These are phyloP conservation scores for Avicennia marina DNA, from an alignment of 257 asterid species.

Conservation along the genomic window DNA sequence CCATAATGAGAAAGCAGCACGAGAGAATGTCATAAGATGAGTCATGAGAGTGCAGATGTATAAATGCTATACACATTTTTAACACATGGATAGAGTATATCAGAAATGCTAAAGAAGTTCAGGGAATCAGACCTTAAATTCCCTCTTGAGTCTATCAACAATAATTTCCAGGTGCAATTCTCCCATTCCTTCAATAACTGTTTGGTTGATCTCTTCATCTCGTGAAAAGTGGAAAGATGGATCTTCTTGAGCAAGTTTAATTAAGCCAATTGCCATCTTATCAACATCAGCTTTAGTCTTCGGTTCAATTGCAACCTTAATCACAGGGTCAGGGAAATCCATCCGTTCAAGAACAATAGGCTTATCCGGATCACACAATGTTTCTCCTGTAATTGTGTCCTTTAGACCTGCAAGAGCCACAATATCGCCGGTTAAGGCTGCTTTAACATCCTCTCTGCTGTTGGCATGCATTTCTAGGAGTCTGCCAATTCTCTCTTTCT, in stretches of 20 bases:
- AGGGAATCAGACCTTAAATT: slow-evolving; percentile 59
- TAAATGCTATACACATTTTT: no score
- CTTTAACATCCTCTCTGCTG: slow-evolving; percentile 87
- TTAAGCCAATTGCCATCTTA: slow-evolving; percentile 83
- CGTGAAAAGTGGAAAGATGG: slow-evolving; percentile 97
- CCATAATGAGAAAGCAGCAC: no score
- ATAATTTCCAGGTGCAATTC: slow-evolving; percentile 94
- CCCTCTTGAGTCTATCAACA: slow-evolving; percentile 96
- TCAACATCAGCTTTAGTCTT: slow-evolving; percentile 95
- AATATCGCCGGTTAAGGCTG: slow-evolving; percentile 82
- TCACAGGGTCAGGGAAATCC: slow-evolving; percentile 99
- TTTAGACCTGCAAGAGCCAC: slow-evolving; percentile 95
- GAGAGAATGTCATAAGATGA: no score
- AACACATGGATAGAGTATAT: neutral
- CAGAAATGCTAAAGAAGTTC: slow-evolving; percentile 8
- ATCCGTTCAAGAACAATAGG: slow-evolving; percentile 87
- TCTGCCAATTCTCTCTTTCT: slow-evolving; percentile 90
- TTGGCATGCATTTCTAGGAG: slow-evolving; percentile 96
- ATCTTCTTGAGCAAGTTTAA: slow-evolving; percentile 97
- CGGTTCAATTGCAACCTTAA: slow-evolving; percentile 97
- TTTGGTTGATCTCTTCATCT: slow-evolving; percentile 89
- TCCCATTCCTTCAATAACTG: slow-evolving; percentile 99
- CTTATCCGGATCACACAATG: slow-evolving; percentile 73
- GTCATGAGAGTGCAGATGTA: neutral
- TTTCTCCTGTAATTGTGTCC: slow-evolving; percentile 94